phyloP scores from a whole-genome alignment of 2,329 filamentous ascomycete species.

The Gyromitra esculenta region DNA sequence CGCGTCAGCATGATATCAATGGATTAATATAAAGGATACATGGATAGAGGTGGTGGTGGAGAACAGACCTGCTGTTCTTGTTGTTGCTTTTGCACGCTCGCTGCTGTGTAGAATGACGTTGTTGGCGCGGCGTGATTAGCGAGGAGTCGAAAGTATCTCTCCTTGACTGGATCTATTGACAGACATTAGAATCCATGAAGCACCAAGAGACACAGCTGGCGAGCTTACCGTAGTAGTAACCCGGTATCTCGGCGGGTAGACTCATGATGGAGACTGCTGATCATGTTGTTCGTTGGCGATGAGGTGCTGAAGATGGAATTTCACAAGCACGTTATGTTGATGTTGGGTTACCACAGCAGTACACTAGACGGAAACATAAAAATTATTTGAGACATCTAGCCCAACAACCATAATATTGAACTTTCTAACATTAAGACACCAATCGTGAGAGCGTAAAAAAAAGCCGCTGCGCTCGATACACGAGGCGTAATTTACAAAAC shows the following conservation, averaged over 20 bases:
- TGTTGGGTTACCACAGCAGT: not conserved
- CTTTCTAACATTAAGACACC: conserved; percentile 51
- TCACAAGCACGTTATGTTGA: not conserved
- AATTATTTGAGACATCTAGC: conserved; percentile 25
- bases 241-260: conserved; percentile 61
- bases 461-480: conserved; percentile 37
- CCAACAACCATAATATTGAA: conserved; percentile 47
- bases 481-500: conserved; percentile 50
- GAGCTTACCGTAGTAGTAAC: conserved; percentile 63
- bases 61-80: conserved; percentile 38
- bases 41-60: not conserved
- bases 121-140: conserved; percentile 53
- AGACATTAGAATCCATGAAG: conserved; percentile 18
- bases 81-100: conserved; percentile 39
- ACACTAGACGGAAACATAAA: conserved; percentile 9
- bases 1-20: conserved; percentile 19
- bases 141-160: conserved; percentile 53
- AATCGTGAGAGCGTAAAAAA: conserved; percentile 46
- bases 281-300: conserved; percentile 6
- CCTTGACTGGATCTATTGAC: conserved; percentile 49
- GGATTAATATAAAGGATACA: not conserved
- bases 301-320: not conserved
- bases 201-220: not conserved
- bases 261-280: conserved; percentile 38
- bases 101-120: conserved; percentile 51